These are phyloP conservation scores for Xylariaceae sp. DNA, from an alignment of 2,329 filamentous ascomycete genomes.

Conservation along the genomic window DNA sequence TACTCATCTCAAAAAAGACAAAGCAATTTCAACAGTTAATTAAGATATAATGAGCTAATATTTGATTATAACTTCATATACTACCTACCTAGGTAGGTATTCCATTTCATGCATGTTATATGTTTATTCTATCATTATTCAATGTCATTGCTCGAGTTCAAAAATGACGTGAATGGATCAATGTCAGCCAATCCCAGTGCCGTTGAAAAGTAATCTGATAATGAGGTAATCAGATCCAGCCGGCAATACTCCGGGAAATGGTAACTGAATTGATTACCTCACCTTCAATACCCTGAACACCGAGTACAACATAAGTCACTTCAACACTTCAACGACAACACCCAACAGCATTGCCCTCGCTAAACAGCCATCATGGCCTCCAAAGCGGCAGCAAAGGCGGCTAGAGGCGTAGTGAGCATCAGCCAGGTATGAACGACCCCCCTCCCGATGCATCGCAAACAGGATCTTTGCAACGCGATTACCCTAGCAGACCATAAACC, in stretches of 20 bases:
- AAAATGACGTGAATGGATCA: background rate
- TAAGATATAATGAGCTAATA: too few species aligned
- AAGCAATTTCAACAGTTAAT: too few species aligned
- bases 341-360: constrained; percentile 20
- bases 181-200: constrained; percentile 17
- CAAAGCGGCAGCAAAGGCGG: constrained; percentile 60
- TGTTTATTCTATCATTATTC: background rate
- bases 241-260: constrained; percentile 28
- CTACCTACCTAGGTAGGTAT: too few species aligned
- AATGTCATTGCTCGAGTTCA: constrained; percentile 2
- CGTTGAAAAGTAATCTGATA: too few species aligned
- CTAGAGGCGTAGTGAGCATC: constrained; percentile 57
- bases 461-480: background rate
- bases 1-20: too few species aligned
- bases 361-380: constrained; percentile 58
- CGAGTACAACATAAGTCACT: constrained; percentile 27
- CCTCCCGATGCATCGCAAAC: too few species aligned
- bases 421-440: constrained; percentile 53
- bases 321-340: constrained; percentile 26
- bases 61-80: too few species aligned
- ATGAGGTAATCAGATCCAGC: constrained; percentile 11
- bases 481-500: background rate
- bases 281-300: constrained; percentile 21
- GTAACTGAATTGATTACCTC: constrained; percentile 15
- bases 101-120: too few species aligned